Evolutionary conservation across 805 yeast species (phyloP), one percentile per base, ranked within the genome.

Genomic region (Metschnikowia koreensis): DNA sequence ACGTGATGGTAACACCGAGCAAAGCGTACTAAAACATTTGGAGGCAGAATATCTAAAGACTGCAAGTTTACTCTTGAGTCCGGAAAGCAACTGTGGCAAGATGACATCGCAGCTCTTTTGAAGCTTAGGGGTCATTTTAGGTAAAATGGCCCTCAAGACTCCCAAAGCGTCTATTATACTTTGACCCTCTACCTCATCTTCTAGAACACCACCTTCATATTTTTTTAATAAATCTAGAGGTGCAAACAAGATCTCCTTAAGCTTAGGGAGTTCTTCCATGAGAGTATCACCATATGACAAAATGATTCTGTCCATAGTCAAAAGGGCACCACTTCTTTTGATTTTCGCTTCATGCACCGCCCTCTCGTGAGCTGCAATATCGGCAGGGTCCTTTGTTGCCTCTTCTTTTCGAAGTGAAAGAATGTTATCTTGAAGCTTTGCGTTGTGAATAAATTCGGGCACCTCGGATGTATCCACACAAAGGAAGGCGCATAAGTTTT

Each of bases 381-480:
- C 91, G 13, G 79, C 77, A 6, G 85, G 82, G 53, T 82, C 86
- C 1, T 82, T 68, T 46, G 76, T 76, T 1, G 85, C 81, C 57
- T 89, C 96, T 59, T 90, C 97, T 60, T 89, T 89, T 50, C 82
- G 75, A 59, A 91, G 75, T 1, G 97, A 89, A 48, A 92, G 69
- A 11, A 93, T 86, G 12, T 72, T 71, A 42, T 80, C 82, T 15
- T 68, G 75, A 50, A 77, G 73, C 12, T 70, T 67, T 38, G 80
- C 79, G 59, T 88, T 87, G 42, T 87, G 84, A 13, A 76, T 75
- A 63, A 89, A 94, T 62, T 90, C 97, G 2, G 99, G 99, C 33
- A 93, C 97, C 64, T 92, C 97, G 3, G 94, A 82, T 0, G 97
- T 90, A 65, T 93, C 99, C 33, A 92, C 97, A 71, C 99, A 94